Conservation (phyloP, 2,329 filamentous ascomycete genomes). For the Salinomyces thailandicus region DNA sequence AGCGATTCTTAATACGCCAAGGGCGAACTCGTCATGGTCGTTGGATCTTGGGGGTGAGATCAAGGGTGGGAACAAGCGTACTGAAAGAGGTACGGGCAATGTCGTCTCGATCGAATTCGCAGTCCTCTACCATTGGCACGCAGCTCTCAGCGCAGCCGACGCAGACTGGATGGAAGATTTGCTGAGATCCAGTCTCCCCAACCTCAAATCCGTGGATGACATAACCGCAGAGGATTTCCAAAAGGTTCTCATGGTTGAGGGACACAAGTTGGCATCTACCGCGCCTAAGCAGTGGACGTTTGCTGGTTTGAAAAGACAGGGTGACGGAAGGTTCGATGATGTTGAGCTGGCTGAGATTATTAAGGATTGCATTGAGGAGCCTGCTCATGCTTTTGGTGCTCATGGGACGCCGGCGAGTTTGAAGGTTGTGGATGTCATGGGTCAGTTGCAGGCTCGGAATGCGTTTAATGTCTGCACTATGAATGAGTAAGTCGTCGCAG, state of each 20-base stretch:
- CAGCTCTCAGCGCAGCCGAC: slow-evolving; percentile 35
- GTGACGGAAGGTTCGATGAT: slow-evolving; percentile 35
- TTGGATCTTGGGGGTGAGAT: slow-evolving; percentile 38
- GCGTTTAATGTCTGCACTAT: slow-evolving; percentile 43
- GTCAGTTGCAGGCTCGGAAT: slow-evolving; percentile 36
- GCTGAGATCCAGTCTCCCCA: slow-evolving; percentile 25
- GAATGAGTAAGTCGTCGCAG: slow-evolving; percentile 40
- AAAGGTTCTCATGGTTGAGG: slow-evolving; percentile 31
- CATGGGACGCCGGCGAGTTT: slow-evolving; percentile 38
- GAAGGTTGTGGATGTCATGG: slow-evolving; percentile 40
- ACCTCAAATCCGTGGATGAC: slow-evolving; percentile 34
- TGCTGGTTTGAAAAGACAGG: slow-evolving; percentile 29
- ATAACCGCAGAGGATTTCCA: slow-evolving; percentile 34
- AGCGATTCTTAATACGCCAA: slow-evolving; percentile 37
- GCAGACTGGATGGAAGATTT: slow-evolving; percentile 38
- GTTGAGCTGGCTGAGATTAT: slow-evolving; percentile 35
- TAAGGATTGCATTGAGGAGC: slow-evolving; percentile 39
- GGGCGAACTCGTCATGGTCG: slow-evolving; percentile 37
- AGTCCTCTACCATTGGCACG: slow-evolving; percentile 40
- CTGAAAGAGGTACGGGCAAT: slow-evolving; percentile 36
- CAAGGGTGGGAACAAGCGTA: slow-evolving; percentile 30
- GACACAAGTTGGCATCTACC: slow-evolving; percentile 27
- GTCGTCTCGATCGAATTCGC: slow-evolving; percentile 39
- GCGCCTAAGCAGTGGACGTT: slow-evolving; percentile 33
- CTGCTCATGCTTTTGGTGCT: slow-evolving; percentile 42